phyloP scores from a whole-genome alignment of 805 yeast genomes.

The Tetrapisispora pingtungensis region DNA sequence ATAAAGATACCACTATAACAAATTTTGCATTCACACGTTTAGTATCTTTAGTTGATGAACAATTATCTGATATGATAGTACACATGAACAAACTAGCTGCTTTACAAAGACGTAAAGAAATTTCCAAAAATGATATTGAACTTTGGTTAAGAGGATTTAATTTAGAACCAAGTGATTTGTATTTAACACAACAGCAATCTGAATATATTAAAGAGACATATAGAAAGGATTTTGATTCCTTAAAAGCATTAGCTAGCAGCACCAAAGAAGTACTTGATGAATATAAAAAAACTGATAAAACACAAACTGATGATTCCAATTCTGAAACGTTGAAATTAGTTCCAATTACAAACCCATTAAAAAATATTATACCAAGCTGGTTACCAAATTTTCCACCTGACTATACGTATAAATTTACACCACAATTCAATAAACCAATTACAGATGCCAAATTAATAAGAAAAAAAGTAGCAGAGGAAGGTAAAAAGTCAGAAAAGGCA shows the following conservation, averaged over 20 bases:
- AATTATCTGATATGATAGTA: conserved; percentile 31
- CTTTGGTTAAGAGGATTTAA: conserved; percentile 36
- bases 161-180: conserved; percentile 33
- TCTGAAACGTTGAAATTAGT: conserved; percentile 17
- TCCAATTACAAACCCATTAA: conserved; percentile 37
- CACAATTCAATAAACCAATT: conserved; percentile 50
- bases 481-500: conserved; percentile 71
- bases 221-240: conserved; percentile 6
- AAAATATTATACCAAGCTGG: conserved; percentile 55
- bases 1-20: conserved; percentile 23
- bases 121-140: conserved; percentile 42
- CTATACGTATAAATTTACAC: conserved; percentile 77
- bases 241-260: conserved; percentile 5
- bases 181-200: conserved; percentile 28
- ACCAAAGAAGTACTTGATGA: conserved; percentile 6
- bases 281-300: conserved; percentile 8
- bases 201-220: conserved; percentile 13
- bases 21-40: conserved; percentile 33
- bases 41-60: conserved; percentile 28
- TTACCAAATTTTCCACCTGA: conserved; percentile 89
- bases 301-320: conserved; percentile 5
- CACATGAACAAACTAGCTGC: conserved; percentile 43
- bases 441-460: conserved; percentile 65
- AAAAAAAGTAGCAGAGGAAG: conserved; percentile 67
- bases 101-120: conserved; percentile 49